Evolutionary conservation across 768 basidiomycete genomes (phyloP).

Genomic region (Leccinum ochraceum): DNA sequence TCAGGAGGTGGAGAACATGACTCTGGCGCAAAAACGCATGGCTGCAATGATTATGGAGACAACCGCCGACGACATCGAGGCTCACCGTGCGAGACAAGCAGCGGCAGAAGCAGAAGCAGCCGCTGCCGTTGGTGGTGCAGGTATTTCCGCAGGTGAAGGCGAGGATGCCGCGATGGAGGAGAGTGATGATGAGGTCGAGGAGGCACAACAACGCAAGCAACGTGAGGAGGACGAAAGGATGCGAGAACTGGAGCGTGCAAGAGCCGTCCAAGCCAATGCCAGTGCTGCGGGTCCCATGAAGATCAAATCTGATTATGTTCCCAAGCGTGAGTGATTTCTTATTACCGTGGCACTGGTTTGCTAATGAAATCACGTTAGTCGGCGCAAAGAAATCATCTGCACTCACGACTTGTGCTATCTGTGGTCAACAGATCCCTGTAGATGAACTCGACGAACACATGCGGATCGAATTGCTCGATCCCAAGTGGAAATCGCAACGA

Average conservation of each 20-base stretch:
- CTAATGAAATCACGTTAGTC: slow-evolving; percentile 43
- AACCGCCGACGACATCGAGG: slow-evolving; percentile 83
- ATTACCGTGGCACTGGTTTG: slow-evolving; percentile 4
- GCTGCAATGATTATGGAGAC: slow-evolving; percentile 98
- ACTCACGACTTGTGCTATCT: slow-evolving; percentile 88
- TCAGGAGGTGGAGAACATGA: slow-evolving; percentile 95
- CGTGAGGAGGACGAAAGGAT: slow-evolving; percentile 69
- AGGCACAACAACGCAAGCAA: slow-evolving; percentile 55
- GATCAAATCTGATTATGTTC: slow-evolving; percentile 94
- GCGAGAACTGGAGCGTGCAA: slow-evolving; percentile 73
- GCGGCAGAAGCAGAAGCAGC: slow-evolving; percentile 86
- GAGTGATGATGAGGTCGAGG: slow-evolving; percentile 81
- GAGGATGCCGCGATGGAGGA: slow-evolving; percentile 76
- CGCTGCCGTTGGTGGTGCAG: slow-evolving; percentile 69
- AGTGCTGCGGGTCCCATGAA: slow-evolving; percentile 84
- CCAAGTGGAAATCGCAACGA: slow-evolving; percentile 97
- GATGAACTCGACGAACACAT: slow-evolving; percentile 97
- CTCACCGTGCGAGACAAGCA: slow-evolving; percentile 76
- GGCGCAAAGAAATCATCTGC: slow-evolving; percentile 60
- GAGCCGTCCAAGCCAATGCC: slow-evolving; percentile 77
- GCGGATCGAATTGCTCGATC: slow-evolving; percentile 97
- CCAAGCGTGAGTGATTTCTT: slow-evolving; percentile 67
- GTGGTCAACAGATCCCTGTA: slow-evolving; percentile 94
- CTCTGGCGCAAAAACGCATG: slow-evolving; percentile 96
- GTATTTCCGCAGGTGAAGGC: slow-evolving; percentile 43